phyloP scores from a whole-genome alignment of 192 early-diverging fungal genomes.

The Podila epigama region DNA sequence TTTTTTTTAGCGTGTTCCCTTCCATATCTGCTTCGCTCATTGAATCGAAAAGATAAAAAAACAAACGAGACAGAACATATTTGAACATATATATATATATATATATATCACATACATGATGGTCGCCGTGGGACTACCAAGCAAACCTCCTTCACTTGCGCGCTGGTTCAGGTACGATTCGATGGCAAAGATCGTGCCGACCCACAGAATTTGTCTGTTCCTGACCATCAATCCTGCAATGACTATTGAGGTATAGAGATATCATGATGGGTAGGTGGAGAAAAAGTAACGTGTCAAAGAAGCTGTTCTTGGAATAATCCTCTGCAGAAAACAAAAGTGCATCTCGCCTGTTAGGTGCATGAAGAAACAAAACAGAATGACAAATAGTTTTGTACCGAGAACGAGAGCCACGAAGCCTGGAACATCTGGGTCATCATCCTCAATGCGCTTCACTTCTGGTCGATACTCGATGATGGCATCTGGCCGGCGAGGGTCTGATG shows the following conservation, averaged over 20 bases:
- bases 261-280: neutral
- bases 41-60: too few species aligned
- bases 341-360: neutral
- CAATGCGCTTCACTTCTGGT: conserved; percentile 43
- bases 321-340: neutral
- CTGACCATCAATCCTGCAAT: neutral
- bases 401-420: conserved; percentile 38
- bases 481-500: conserved; percentile 23
- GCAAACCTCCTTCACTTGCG: conserved; percentile 37
- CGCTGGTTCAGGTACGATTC: conserved; percentile 45
- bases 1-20: too few species aligned
- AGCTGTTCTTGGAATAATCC: too few species aligned
- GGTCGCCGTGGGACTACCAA: conserved; percentile 36
- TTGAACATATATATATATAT: too few species aligned
- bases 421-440: conserved; percentile 46
- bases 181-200: conserved; percentile 38
- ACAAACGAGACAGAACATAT: too few species aligned
- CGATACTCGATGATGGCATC: conserved; percentile 45
- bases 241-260: conserved; percentile 16
- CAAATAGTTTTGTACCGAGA: conserved; percentile 2
- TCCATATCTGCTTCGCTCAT: too few species aligned
- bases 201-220: conserved; percentile 36
- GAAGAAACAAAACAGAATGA: neutral
- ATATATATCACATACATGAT: too few species aligned
- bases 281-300: neutral